phyloP scores from a whole-genome alignment of 805 yeast species.

The Nakazawaea anatomiae region DNA sequence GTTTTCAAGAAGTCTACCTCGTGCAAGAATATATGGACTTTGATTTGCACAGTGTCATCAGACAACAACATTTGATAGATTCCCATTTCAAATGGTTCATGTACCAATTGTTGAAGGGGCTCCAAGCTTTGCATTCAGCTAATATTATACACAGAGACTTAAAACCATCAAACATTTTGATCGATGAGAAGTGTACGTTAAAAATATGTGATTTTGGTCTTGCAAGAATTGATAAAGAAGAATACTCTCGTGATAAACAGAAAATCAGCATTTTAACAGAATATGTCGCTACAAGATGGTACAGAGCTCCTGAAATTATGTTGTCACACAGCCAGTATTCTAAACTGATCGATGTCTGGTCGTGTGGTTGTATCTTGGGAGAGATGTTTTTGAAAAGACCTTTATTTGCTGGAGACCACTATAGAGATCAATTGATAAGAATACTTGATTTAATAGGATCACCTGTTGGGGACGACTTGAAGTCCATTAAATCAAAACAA shows the following conservation, averaged over 20 bases:
- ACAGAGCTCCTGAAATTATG: conserved; percentile 82
- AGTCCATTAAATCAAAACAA: conserved; percentile 64
- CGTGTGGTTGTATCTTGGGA: conserved; percentile 73
- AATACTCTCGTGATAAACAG: conserved; percentile 22
- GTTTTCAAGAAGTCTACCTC: conserved; percentile 64
- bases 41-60: conserved; percentile 60
- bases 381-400: conserved; percentile 61
- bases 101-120: conserved; percentile 65
- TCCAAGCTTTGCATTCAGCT: conserved; percentile 67
- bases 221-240: conserved; percentile 51
- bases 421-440: conserved; percentile 58
- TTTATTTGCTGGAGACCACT: conserved; percentile 71
- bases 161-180: conserved; percentile 65
- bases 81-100: conserved; percentile 67
- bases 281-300: conserved; percentile 83
- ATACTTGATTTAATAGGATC: conserved; percentile 69
- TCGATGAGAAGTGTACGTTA: conserved; percentile 66
- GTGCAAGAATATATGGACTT: conserved; percentile 78
- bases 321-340: conserved; percentile 65
- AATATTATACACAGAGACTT: conserved; percentile 72
- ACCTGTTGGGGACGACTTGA: conserved; percentile 67
- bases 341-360: conserved; percentile 76
- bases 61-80: conserved; percentile 49
- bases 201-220: conserved; percentile 79
- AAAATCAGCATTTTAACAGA: conserved; percentile 55